Conservation (phyloP, 805 yeast species). For the Saccharomycopsis sp. region DNA sequence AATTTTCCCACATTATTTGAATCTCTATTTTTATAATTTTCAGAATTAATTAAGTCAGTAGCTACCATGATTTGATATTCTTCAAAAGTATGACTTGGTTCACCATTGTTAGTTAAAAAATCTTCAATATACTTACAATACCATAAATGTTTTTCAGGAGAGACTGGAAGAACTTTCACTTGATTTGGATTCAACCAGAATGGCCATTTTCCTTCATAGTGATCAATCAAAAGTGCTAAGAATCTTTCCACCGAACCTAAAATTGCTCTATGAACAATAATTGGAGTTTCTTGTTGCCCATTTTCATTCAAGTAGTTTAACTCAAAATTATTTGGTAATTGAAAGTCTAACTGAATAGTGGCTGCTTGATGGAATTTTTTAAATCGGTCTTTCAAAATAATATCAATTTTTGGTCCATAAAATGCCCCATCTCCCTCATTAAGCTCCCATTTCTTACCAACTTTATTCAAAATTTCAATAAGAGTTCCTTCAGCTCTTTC, state of each 20-base stretch:
- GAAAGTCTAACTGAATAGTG: slow-evolving; percentile 91
- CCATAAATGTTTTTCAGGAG: slow-evolving; percentile 44
- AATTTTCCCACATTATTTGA: slow-evolving; percentile 21
- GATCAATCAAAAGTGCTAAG: slow-evolving; percentile 82
- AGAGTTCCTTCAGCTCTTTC: slow-evolving; percentile 66
- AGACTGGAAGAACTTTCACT: slow-evolving; percentile 71
- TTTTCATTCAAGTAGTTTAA: slow-evolving; percentile 36
- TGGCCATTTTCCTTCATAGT: slow-evolving; percentile 91
- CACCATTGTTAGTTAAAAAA: slow-evolving; percentile 26
- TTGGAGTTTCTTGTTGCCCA: slow-evolving; percentile 54
- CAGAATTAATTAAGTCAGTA: slow-evolving; percentile 28
- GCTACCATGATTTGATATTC: slow-evolving; percentile 2
- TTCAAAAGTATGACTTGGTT: slow-evolving; percentile 2
- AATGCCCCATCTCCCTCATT: slow-evolving; percentile 94
- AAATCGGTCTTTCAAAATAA: slow-evolving; percentile 67
- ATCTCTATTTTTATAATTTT: slow-evolving; percentile 19
- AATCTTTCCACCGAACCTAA: slow-evolving; percentile 93
- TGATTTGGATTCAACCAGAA: slow-evolving; percentile 95
- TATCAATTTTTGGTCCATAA: slow-evolving; percentile 94
- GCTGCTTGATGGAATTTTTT: slow-evolving; percentile 89
- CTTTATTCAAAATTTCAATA: slow-evolving; percentile 41
- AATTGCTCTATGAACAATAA: slow-evolving; percentile 93
- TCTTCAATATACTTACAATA: slow-evolving; percentile 41
- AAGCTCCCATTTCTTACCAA: slow-evolving; percentile 50
- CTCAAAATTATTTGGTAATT: slow-evolving; percentile 77